phyloP scores from a whole-genome alignment of 2,329 filamentous ascomycete species.

The Xylariales sp. region DNA sequence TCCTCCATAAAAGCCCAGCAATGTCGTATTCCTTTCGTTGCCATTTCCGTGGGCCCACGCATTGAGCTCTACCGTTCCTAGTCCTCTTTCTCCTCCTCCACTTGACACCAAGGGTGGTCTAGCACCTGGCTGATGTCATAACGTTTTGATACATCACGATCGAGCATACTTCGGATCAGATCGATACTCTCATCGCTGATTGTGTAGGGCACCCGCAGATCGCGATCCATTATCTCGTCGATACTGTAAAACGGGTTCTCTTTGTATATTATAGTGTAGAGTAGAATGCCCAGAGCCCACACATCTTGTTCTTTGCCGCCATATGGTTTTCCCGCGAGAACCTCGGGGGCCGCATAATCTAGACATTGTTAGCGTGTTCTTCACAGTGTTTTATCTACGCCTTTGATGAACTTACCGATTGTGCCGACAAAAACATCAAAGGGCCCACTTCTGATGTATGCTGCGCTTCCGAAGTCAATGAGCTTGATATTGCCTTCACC shows the following conservation, averaged over 20 bases:
- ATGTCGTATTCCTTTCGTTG: no score
- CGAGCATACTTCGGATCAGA: slow-evolving; percentile 84
- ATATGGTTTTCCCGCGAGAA: slow-evolving; percentile 87
- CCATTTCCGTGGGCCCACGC: no score
- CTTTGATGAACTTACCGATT: slow-evolving; percentile 65
- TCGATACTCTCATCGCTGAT: slow-evolving; percentile 92
- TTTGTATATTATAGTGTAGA: slow-evolving; percentile 99
- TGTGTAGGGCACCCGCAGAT: slow-evolving; percentile 82
- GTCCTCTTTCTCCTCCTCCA: slow-evolving; percentile 14
- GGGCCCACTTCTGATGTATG: slow-evolving; percentile 96
- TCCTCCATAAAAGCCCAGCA: no score
- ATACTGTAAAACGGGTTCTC: slow-evolving; percentile 99
- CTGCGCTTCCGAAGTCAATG: slow-evolving; percentile 96
- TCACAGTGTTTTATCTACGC: not conserved
- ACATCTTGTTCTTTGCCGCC: slow-evolving; percentile 96
- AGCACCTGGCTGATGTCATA: slow-evolving; percentile 85
- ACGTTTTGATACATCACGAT: slow-evolving; percentile 78
- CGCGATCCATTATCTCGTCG: slow-evolving; percentile 98
- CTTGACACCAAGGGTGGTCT: slow-evolving; percentile 75
- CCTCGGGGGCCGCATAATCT: slow-evolving; percentile 99
- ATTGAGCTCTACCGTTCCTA: no score
- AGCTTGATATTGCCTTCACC: slow-evolving; percentile 94
- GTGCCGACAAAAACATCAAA: slow-evolving; percentile 99
- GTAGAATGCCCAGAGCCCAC: slow-evolving; percentile 92
- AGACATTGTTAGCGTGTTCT: slow-evolving; percentile 1